Percentiles rank a stretch among this genome's conserved stretches.
These are phyloP conservation scores for Trichoderma asperellum DNA, from an alignment of 2,329 filamentous ascomycete species.

Conservation along the genomic window DNA sequence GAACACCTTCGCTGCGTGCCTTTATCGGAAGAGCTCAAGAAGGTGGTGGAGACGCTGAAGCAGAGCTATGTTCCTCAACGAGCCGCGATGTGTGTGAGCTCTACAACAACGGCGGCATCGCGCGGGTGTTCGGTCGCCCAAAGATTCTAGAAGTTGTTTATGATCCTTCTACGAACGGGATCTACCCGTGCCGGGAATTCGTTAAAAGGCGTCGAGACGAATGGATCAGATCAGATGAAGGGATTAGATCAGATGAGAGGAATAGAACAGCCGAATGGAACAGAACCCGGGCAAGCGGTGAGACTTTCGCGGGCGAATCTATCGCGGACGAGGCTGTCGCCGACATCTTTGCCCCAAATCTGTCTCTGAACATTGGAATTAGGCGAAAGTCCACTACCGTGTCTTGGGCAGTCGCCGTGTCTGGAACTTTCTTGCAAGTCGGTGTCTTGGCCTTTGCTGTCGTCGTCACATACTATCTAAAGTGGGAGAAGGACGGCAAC, in stretches of 20 bases:
- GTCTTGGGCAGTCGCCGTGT: background rate
- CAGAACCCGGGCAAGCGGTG: no score
- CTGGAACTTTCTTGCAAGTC: background rate
- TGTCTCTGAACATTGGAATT: background rate
- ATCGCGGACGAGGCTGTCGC: background rate
- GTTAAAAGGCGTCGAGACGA: background rate
- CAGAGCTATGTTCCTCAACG: conserved; percentile 15
- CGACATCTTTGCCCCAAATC: background rate
- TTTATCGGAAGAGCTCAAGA: conserved; percentile 11
- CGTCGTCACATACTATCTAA: background rate
- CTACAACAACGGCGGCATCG: conserved; percentile 5
- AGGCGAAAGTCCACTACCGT: background rate
- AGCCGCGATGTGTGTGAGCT: conserved; percentile 9
- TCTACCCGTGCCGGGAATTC: background rate
- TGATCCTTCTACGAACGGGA: background rate
- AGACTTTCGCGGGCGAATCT: no score
- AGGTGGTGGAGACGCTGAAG: background rate
- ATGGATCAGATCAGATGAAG: background rate
- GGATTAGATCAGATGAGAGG: no score
- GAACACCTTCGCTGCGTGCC: background rate
- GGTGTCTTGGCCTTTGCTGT: background rate
- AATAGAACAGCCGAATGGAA: no score
- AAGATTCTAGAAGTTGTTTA: conserved; percentile 9
- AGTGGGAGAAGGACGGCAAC: background rate
- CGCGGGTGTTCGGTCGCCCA: background rate